Evolutionary conservation across 192 early-diverging fungal species (phyloP).

Genomic region (Dissophora ornata): DNA sequence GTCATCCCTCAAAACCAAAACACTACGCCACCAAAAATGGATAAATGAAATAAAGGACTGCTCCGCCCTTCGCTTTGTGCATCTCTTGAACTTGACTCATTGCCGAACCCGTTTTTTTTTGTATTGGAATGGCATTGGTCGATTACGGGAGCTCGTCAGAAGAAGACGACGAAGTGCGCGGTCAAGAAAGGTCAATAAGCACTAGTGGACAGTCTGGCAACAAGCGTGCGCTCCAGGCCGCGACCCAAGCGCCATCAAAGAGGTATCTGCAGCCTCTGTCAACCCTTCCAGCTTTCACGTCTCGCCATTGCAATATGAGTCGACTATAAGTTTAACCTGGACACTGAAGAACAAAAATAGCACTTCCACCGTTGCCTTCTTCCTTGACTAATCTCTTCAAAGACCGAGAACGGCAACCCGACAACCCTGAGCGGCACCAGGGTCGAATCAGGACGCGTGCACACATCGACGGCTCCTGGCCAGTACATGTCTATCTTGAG

Average conservation of each 20-base stretch:
- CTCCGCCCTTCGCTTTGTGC: background rate
- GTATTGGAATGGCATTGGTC: constrained; percentile 30
- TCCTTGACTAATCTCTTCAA: constrained; percentile 37
- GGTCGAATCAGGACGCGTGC: constrained; percentile 23
- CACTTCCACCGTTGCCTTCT: constrained; percentile 35
- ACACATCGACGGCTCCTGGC: constrained; percentile 44
- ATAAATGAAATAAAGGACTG: constrained; percentile 1
- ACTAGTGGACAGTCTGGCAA: background rate
- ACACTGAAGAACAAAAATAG: constrained; percentile 25
- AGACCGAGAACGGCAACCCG: constrained; percentile 24
- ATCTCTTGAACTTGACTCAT: background rate
- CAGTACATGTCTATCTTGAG: constrained; percentile 49
- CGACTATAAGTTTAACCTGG: too few species aligned
- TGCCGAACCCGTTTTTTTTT: background rate
- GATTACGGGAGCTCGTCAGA: constrained; percentile 46
- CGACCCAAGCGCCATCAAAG: background rate
- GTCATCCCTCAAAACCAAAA: background rate
- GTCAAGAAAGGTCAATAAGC: background rate
- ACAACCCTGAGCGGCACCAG: constrained; percentile 31
- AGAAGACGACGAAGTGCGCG: constrained; percentile 10
- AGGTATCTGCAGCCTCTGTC: too few species aligned
- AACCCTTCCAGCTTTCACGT: too few species aligned
- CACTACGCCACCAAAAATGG: constrained; percentile 35
- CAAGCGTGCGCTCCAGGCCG: background rate
- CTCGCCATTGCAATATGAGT: too few species aligned